phyloP scores from a whole-genome alignment of 768 basidiomycete species.

The Thelephora ganbajun region DNA sequence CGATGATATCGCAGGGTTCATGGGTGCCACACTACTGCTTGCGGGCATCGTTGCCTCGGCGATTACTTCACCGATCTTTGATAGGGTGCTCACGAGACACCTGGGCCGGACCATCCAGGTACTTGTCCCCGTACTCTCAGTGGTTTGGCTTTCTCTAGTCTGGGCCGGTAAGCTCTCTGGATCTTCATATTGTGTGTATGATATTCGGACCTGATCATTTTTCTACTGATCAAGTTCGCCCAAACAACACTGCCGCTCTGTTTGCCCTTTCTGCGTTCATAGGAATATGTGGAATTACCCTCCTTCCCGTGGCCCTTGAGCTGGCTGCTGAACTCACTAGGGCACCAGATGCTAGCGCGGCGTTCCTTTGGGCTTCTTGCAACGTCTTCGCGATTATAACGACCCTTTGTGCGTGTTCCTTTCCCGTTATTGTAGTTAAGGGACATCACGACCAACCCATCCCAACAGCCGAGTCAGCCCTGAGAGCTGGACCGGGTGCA shows the following conservation, averaged over 20 bases:
- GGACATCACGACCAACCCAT: neutral
- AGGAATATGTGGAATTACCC: slow-evolving; percentile 47
- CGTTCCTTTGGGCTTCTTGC: slow-evolving; percentile 69
- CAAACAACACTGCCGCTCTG: slow-evolving; percentile 42
- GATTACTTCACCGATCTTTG: slow-evolving; percentile 61
- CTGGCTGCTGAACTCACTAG: slow-evolving; percentile 69
- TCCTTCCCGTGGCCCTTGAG: slow-evolving; percentile 69
- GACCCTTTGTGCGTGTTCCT: slow-evolving; percentile 35
- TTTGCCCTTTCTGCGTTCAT: slow-evolving; percentile 58
- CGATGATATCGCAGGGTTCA: slow-evolving; percentile 45
- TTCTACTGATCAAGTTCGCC: slow-evolving; percentile 30
- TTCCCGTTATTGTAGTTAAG: too few species aligned
- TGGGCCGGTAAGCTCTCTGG: slow-evolving; percentile 50
- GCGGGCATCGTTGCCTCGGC: slow-evolving; percentile 59
- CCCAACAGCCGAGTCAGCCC: slow-evolving; percentile 42
- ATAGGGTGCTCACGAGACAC: slow-evolving; percentile 68
- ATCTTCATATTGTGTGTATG: neutral
- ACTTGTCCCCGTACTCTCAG: slow-evolving; percentile 46
- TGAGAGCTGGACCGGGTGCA: slow-evolving; percentile 47
- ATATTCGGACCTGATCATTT: neutral
- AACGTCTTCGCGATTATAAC: slow-evolving; percentile 52
- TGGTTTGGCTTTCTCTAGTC: slow-evolving; percentile 58
- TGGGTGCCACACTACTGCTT: slow-evolving; percentile 57
- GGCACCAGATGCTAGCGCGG: slow-evolving; percentile 66
- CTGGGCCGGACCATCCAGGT: slow-evolving; percentile 46